Evolutionary conservation across 2,329 filamentous ascomycete species (phyloP), one percentile per base, ranked within the genome.

Genomic region (Aspergillus pseudoviridinutans): DNA sequence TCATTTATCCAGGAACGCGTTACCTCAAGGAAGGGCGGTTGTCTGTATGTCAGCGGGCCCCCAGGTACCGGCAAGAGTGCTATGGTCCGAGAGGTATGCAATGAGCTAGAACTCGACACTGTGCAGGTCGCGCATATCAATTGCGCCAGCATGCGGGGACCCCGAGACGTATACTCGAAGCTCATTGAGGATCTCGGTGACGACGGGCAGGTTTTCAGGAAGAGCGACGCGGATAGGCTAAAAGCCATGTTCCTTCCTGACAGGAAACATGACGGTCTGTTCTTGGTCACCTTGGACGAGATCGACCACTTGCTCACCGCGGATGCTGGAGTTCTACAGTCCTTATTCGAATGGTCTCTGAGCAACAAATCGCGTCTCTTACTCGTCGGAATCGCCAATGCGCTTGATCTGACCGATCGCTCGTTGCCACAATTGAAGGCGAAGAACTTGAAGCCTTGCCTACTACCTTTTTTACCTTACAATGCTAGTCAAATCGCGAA

Each of bases 1-100:
- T 74, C 70, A 0, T 97, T 96, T 69, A 81, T 97, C 52, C 78
- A 84, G 42, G 82, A 83, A 52, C 85, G 86, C 64, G 78, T 87
- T 4, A 79, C 83, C 8, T 74, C 83, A 20, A 80, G 79, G 10
- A 84, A 82, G 3, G 87, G 87, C 54, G 92, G 92, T 54, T 97
- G 93, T 70, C 83, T 96, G 53, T 99, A 99, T 71, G 88, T 99
- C 64, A 97, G 92, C 66, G 94, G 94, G 0, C 94, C 94, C 3
- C 94, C 94, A 2, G 94, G 94, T 10, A 99, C 94, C 0, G 94
- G 94, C 55, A 99, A 99, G 78, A 97, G 92, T 73, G 94, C 94
- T 29, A 88, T 97, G 80, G 86, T 97, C 60, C 87, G 87, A 61
- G 88, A 95, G 70, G 84, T 96, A 52, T 89, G 89, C 50, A 78